Conservation (phyloP, 306 rosid species). For the Cajanus cajan region DNA sequence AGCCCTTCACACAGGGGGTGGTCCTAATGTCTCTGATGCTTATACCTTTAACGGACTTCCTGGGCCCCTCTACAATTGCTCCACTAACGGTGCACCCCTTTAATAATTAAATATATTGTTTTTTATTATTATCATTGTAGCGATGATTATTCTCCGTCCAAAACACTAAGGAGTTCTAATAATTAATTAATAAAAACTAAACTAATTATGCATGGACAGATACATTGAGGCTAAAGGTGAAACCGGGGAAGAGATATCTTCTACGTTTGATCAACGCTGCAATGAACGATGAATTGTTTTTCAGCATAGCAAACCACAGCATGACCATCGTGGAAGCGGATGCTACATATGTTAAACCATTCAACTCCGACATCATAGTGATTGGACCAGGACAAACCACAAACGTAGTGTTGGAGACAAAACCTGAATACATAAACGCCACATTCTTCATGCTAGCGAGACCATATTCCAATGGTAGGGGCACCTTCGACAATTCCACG, state of each 20-base stretch:
- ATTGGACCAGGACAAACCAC: neutral
- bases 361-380: neutral
- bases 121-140: too few species aligned
- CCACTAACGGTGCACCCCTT: constrained; percentile 1
- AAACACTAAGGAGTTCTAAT: neutral
- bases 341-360: neutral
- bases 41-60: constrained; percentile 9
- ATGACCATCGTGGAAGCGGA: neutral
- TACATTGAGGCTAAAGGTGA: neutral
- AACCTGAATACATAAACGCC: neutral
- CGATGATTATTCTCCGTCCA: too few species aligned
- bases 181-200: too few species aligned
- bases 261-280: neutral
- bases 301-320: neutral
- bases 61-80: constrained; percentile 22
- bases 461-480: neutral
- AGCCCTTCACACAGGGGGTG: constrained; percentile 24
- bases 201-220: neutral
- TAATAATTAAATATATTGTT: too few species aligned
- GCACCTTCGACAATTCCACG: neutral
- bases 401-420: neutral
- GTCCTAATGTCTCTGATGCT: constrained; percentile 16
- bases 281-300: neutral
- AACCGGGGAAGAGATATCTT: neutral
- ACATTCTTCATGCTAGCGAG: neutral